Base-by-base conservation (phyloP, 164 flowering plant genomes). In the Platanus orientalis region DNA sequence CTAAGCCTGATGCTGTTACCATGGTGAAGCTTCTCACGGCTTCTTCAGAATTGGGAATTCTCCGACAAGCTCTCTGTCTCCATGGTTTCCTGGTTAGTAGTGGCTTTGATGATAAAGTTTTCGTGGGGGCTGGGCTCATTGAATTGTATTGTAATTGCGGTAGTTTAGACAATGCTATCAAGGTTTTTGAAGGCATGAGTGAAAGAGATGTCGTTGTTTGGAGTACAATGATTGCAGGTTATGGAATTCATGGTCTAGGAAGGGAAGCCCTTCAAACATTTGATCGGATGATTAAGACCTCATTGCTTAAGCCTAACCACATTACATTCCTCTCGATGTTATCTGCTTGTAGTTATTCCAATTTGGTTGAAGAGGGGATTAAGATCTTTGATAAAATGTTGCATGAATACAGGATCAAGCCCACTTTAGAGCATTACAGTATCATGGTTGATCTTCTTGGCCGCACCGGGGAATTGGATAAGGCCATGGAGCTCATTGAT, bases 381-480 rank as follows among this genome's bases (percentile, higher is more conserved):
- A 29, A 65, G 34, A 53, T 73, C 29, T 76, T 78, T 40, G 24
- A 76, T 36, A 58, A 34, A 45, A 80, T 80, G 84, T 62, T 71
- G 36, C 57, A 68, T 42, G 69, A 74, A 4, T 68, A 65, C 49
- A 27, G 32, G 42, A 26, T 76, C 28, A 52, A 40, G 39, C 81
- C 78, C 2, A 53, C 47, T 48, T 62, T 69, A 24, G 75, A 80
- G 25, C 81, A 78, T 59, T 74, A 69, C 50, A 75, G 63, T 19
- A 65, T 75, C 25, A n/a, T 74, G 51, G 80, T 78, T 57, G 84
- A 80, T 67, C 80, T 80, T 56, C 70, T 80, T 52, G 81, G 81
- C 12, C 76, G 81, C 21, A 60, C 28, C 11, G 84, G 81, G 26
- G 68, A 73, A 40, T 51, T 80, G 29, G 70, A 62, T 4, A 67